Evolutionary conservation across 345 rosid species (phyloP).

Genomic region (Hibiscus trionum): DNA sequence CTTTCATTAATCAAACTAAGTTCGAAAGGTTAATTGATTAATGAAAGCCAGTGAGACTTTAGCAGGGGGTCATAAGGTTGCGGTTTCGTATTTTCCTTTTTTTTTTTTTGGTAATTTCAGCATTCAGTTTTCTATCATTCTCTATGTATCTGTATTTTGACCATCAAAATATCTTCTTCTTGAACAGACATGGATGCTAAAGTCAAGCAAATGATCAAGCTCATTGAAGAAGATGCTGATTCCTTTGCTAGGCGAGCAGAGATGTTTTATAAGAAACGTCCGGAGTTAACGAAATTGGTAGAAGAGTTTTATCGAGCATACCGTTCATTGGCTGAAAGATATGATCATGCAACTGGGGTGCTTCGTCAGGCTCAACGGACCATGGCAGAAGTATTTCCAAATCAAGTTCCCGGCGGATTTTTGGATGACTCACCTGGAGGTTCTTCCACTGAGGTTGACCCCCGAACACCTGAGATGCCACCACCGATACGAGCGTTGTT

Average conservation of each 20-base stretch:
- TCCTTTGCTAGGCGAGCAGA: constrained; percentile 98
- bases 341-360: constrained; percentile 89
- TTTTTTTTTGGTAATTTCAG: background rate
- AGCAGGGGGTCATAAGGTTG: background rate
- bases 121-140: background rate
- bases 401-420: constrained; percentile 57
- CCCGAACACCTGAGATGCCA: constrained; percentile 67
- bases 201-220: constrained; percentile 93
- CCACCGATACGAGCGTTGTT: constrained; percentile 37
- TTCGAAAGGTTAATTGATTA: background rate
- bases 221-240: constrained; percentile 97
- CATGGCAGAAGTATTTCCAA: constrained; percentile 95
- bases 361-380: constrained; percentile 86
- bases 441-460: constrained; percentile 44
- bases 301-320: constrained; percentile 98
- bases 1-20: background rate
- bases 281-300: constrained; percentile 92
- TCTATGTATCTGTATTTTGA: background rate
- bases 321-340: constrained; percentile 96
- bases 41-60: background rate
- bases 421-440: constrained; percentile 61
- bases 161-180: constrained; percentile 12
- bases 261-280: constrained; percentile 94
- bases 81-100: background rate
- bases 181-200: constrained; percentile 86